Evolutionary conservation across 2,329 filamentous ascomycete species (phyloP).

Genomic region (Phyllosticta citribraziliensis): DNA sequence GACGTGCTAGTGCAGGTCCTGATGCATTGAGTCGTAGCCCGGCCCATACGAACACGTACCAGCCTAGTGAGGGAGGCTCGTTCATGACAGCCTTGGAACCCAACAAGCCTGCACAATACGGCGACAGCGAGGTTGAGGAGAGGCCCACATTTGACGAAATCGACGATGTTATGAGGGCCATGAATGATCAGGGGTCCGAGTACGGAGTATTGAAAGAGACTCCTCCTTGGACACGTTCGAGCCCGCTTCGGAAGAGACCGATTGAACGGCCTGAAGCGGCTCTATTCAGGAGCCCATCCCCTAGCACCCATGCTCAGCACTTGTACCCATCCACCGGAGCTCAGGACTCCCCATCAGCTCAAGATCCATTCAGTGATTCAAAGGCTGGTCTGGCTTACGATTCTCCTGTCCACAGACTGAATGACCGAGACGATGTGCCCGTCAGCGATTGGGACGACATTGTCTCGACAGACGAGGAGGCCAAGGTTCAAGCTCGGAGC

Average conservation of each 20-base stretch:
- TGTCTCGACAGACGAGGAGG: constrained; percentile 72
- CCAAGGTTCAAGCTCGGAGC: constrained; percentile 70
- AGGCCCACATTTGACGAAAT: constrained; percentile 66
- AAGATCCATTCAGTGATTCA: constrained; percentile 53
- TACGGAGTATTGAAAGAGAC: constrained; percentile 58
- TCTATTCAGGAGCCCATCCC: constrained; percentile 55
- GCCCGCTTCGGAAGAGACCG: constrained; percentile 17
- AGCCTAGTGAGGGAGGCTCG: constrained; percentile 30
- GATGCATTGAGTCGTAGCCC: constrained; percentile 25
- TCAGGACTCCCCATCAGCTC: constrained; percentile 26
- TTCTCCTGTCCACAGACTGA: constrained; percentile 52
- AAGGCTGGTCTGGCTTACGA: constrained; percentile 46
- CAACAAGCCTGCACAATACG: constrained; percentile 23
- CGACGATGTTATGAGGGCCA: constrained; percentile 81
- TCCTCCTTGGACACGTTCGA: constrained; percentile 2
- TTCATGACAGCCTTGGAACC: constrained; percentile 28
- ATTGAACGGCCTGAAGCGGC: constrained; percentile 28
- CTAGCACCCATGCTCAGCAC: constrained; percentile 61
- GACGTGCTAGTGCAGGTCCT: background rate
- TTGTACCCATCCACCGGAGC: constrained; percentile 17
- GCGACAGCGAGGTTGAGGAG: constrained; percentile 28
- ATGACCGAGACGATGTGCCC: constrained; percentile 53
- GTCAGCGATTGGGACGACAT: constrained; percentile 89
- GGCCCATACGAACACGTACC: constrained; percentile 25
- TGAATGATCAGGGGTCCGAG: constrained; percentile 64